Evolutionary conservation across 495 filamentous ascomycete genomes (phyloP), one percentile per base, ranked within the genome.

Genomic region (Penicillium maclennaniae): DNA sequence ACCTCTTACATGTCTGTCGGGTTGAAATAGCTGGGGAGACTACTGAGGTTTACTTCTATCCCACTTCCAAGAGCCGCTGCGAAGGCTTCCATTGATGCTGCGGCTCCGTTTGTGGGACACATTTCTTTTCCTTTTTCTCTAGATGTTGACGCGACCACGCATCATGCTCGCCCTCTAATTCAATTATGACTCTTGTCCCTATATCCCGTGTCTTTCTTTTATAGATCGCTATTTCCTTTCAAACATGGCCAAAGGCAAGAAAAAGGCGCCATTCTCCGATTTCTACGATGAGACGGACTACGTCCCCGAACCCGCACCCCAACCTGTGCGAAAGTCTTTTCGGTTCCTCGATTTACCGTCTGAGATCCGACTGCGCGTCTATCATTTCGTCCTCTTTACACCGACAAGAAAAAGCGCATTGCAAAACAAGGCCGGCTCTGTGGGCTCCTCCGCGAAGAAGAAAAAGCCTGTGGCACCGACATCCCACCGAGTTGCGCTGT

Each of bases 371-470:
- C 56, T 83, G 39, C 81, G 81, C 43, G 81, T 96, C 37, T 91
- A 91, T 63, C 75, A 72, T 46, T 70, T 81, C 50, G 70, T 84
- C 40, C 84, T 96, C 43, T 74, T 75, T 38, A 73, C 75, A 7
- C 67, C 71, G 1, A 63, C 60, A 37, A 69, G 68, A 21, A 69
- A 64, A 44, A 60, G 49, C 28, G 60, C 52, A n/a, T 42, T 53
- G 37, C 62, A 60, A 25, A 55, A 45, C 14, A 52, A 51, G 25
- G 63, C 61, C 20, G 68, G 69, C 45, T 82, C 82, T 38, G 74
- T 95, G 16, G 90, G 92, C 58, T 80, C 92, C 6, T 86, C 89
- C 26, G 80, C 83, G 14, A 92, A 88, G 60, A 91, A 86, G 59
- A 76, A 80, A 69, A 82, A 78, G 53, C 69, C 72, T 42, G 71